phyloP scores from a whole-genome alignment of 352 stramenopile genomes.

The Pythium monospermum region DNA sequence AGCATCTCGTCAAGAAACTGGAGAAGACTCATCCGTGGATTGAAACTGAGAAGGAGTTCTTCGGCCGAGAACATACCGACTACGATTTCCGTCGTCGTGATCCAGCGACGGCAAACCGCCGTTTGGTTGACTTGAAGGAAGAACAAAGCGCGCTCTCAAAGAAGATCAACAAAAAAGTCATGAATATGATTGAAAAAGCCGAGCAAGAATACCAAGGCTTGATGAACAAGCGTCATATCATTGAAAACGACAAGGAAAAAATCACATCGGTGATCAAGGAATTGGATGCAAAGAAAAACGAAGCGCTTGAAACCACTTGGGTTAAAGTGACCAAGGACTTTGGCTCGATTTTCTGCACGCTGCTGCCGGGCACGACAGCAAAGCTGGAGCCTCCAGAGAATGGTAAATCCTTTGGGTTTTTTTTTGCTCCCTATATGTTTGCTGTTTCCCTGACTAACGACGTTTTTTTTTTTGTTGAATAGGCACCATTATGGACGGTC shows the following conservation, averaged over 20 bases:
- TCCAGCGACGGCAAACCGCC: constrained; percentile 73
- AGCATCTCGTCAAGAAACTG: constrained; percentile 88
- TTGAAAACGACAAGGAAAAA: constrained; percentile 99
- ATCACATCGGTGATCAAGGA: constrained; percentile 99
- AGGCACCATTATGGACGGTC: constrained; percentile 88
- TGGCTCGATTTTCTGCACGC: constrained; percentile 98
- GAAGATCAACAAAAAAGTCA: constrained; percentile 99
- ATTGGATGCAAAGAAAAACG: constrained; percentile 98
- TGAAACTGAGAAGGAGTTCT: constrained; percentile 95
- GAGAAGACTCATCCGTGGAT: constrained; percentile 97
- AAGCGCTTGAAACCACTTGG: constrained; percentile 95
- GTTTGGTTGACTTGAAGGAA: constrained; percentile 90
- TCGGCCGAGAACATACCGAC: constrained; percentile 94
- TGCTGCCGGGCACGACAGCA: constrained; percentile 95
- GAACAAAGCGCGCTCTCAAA: constrained; percentile 93
- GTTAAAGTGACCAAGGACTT: constrained; percentile 99
- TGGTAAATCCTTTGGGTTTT: constrained; percentile 31
- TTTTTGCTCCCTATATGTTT: neutral
- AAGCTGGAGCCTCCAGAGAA: constrained; percentile 97
- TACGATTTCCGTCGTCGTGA: constrained; percentile 96
- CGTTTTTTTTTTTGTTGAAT: neutral
- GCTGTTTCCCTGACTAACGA: neutral
- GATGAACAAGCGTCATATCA: constrained; percentile 96
- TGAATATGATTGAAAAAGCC: constrained; percentile 99
- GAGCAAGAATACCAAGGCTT: constrained; percentile 98